Evolutionary conservation across 1,284 basidiomycete genomes (phyloP).

Genomic region (Sporisorium graminicola): DNA sequence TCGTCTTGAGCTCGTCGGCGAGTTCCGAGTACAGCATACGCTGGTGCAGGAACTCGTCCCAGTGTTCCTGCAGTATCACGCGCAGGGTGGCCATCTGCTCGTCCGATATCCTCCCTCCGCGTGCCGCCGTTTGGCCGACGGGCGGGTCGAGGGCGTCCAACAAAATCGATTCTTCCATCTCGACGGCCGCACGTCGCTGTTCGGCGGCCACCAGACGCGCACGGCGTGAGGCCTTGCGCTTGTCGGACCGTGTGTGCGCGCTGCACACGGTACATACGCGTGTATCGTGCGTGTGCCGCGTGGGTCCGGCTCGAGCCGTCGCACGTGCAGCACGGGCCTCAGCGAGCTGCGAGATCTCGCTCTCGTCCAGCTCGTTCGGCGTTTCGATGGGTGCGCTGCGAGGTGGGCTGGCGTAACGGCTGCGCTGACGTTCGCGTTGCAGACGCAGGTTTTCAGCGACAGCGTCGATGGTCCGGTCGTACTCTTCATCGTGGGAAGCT

Average conservation of each 20-base stretch:
- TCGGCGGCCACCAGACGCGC: constrained; percentile 27
- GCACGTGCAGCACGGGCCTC: constrained; percentile 30
- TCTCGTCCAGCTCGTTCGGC: constrained; percentile 24
- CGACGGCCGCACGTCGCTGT: constrained; percentile 17
- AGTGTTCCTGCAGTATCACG: constrained; percentile 55
- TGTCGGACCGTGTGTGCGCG: neutral
- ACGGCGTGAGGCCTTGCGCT: constrained; percentile 32
- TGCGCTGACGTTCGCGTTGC: constrained; percentile 28
- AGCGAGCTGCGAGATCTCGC: constrained; percentile 48
- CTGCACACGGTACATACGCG: constrained; percentile 46
- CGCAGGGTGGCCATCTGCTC: constrained; percentile 18
- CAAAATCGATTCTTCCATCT: constrained; percentile 43
- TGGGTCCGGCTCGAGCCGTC: constrained; percentile 13
- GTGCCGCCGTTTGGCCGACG: neutral
- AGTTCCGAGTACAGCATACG: constrained; percentile 64
- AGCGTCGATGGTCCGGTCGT: constrained; percentile 42
- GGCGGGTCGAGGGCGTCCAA: constrained; percentile 18
- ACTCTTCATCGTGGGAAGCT: constrained; percentile 19
- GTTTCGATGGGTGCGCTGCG: neutral
- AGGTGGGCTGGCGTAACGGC: neutral
- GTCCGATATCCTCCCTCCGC: neutral
- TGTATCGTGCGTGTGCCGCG: constrained; percentile 25
- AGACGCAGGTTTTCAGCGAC: constrained; percentile 38
- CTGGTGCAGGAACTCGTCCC: constrained; percentile 66
- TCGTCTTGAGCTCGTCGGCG: constrained; percentile 65